Conservation (phyloP, 2,329 filamentous ascomycete species). For the Canariomyces notabilis region DNA sequence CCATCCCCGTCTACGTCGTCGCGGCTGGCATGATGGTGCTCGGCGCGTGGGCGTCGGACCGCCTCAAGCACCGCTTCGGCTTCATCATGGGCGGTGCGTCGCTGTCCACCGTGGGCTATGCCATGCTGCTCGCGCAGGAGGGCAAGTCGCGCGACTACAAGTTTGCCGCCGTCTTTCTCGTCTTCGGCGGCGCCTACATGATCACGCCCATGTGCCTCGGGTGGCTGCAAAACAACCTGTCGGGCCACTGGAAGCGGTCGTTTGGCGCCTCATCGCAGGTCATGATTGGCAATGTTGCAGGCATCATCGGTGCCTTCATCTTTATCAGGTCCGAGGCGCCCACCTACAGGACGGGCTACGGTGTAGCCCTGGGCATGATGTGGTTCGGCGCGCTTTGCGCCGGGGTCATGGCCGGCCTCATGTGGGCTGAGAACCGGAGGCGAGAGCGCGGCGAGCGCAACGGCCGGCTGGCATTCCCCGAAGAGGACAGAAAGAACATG, state of each 20-base stretch:
- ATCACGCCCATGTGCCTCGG: slow-evolving; percentile 34
- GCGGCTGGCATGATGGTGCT: slow-evolving; percentile 30
- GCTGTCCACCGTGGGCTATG: slow-evolving; percentile 31
- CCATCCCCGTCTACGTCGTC: slow-evolving; percentile 36
- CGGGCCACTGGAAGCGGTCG: slow-evolving; percentile 48
- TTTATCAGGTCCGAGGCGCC: slow-evolving; percentile 33
- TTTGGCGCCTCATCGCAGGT: slow-evolving; percentile 46
- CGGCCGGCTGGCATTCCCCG: slow-evolving; percentile 32
- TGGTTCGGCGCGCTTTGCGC: slow-evolving; percentile 32
- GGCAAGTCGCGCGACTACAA: slow-evolving; percentile 27
- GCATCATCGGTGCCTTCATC: slow-evolving; percentile 34
- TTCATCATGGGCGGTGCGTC: slow-evolving; percentile 31
- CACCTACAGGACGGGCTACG: slow-evolving; percentile 34
- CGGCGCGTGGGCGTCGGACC: slow-evolving; percentile 32
- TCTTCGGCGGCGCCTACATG: slow-evolving; percentile 32
- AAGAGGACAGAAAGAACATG: slow-evolving; percentile 41
- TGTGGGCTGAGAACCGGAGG: slow-evolving; percentile 42
- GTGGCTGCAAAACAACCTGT: slow-evolving; percentile 50
- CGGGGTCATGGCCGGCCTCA: slow-evolving; percentile 35
- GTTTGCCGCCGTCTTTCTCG: slow-evolving; percentile 35
- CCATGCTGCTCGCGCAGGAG: slow-evolving; percentile 31
- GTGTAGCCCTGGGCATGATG: slow-evolving; percentile 30
- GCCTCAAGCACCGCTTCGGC: slow-evolving; percentile 31
- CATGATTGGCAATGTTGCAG: slow-evolving; percentile 43
- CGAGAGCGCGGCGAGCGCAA: slow-evolving; percentile 43